A percentile compares a stretch with the other conserved stretches of the same genome.
These are phyloP conservation scores for Podospora pseudocomata DNA, from an alignment of 495 filamentous ascomycete species.

Conservation along the genomic window DNA sequence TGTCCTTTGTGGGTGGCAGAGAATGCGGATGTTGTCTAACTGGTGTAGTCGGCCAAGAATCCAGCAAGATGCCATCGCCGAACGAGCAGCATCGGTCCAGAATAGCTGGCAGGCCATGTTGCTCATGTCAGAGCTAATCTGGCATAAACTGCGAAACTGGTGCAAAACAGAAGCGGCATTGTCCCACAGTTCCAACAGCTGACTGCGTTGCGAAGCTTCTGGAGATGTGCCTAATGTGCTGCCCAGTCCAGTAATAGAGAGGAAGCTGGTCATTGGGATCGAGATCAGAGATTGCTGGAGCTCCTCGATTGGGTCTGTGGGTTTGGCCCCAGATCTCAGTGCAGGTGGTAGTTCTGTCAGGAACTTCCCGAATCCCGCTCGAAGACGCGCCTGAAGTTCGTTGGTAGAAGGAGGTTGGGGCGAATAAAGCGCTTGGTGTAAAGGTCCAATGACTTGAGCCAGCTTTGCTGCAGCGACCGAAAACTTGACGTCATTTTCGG, in stretches of 20 bases:
- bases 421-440: conserved; percentile 16
- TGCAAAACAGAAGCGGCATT: conserved; percentile 17
- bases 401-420: conserved; percentile 8
- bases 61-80: conserved; percentile 16
- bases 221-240: background rate
- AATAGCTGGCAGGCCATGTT: conserved; percentile 19
- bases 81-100: conserved; percentile 21
- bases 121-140: background rate
- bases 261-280: conserved; percentile 16
- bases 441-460: conserved; percentile 17
- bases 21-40: conserved; percentile 3
- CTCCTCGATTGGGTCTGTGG: conserved; percentile 10
- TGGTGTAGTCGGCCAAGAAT: conserved; percentile 12
- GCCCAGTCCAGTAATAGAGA: conserved; percentile 14
- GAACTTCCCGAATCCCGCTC: conserved; percentile 6
- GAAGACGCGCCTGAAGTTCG: conserved; percentile 12
- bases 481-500: conserved; percentile 13
- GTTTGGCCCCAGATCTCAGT: conserved; percentile 1
- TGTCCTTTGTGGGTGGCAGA: conserved; percentile 15
- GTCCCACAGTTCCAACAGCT: conserved; percentile 24
- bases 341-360: conserved; percentile 8
- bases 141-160: conserved; percentile 21
- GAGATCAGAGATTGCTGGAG: conserved; percentile 22
- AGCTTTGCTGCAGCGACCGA: conserved; percentile 15
- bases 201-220: conserved; percentile 6